Conservation (phyloP, 1,284 basidiomycete genomes). For the Sutorius eximius region DNA sequence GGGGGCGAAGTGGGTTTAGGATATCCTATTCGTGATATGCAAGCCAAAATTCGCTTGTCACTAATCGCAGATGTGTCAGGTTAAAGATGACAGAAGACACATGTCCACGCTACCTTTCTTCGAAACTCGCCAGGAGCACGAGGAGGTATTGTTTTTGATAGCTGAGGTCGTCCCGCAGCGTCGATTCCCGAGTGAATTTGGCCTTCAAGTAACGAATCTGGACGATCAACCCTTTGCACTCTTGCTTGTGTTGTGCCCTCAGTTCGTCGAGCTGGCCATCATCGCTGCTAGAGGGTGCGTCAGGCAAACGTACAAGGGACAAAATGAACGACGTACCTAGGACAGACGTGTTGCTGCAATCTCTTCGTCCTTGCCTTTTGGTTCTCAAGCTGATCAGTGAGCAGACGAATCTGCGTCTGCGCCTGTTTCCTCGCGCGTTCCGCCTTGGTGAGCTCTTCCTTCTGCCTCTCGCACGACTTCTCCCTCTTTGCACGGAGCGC, state of each 20-base stretch:
- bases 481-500: constrained; percentile 66
- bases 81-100: not conserved
- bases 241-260: constrained; percentile 72
- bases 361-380: constrained; percentile 50
- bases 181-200: constrained; percentile 84
- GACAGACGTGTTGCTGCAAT: constrained; percentile 56
- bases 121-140: constrained; percentile 60
- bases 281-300: constrained; percentile 41
- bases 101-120: constrained; percentile 61
- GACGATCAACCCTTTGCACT: constrained; percentile 84
- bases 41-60: constrained; percentile 74
- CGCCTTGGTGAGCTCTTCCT: constrained; percentile 50
- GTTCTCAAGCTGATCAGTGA: constrained; percentile 67
- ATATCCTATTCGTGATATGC: constrained; percentile 76
- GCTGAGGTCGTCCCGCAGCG: constrained; percentile 74
- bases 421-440: constrained; percentile 65
- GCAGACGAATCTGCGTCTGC: constrained; percentile 60
- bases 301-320: not conserved
- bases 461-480: constrained; percentile 52
- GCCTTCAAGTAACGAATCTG: constrained; percentile 93
- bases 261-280: constrained; percentile 52
- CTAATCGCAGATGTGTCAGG: constrained; percentile 40
- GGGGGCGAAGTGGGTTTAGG: constrained; percentile 37
- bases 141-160: constrained; percentile 88
- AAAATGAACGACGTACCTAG: constrained; percentile 43